Base-by-base conservation (phyloP, 2,329 filamentous ascomycete genomes). In the Dactylellina drechsleri region DNA sequence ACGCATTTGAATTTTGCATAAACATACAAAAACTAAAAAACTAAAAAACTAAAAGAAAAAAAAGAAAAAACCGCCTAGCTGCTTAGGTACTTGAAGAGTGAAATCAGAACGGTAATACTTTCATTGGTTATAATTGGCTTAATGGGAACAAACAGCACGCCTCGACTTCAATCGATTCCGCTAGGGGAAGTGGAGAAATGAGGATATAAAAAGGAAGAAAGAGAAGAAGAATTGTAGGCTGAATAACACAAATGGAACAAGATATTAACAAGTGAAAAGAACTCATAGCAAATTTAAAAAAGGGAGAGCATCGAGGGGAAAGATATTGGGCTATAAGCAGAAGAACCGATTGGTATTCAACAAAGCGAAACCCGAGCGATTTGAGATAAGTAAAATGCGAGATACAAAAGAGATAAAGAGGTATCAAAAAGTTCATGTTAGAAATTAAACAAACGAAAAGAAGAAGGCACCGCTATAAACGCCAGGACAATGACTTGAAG, bases 81-180 rank as follows among this genome's bases (percentile, higher is more conserved):
- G 20, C 23, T 18, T 36, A 36, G 31, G 31, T 36, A 36, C 31
- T 36, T 36, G 31, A 36, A 36, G 6, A 4, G 18, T 43, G 13
- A 49, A 18, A 16, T 49, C 13, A 60, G 13, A 60, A 36, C 10
- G 16, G 45, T 50, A 31, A 50, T 60, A 50, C 31, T 70, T 61
- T 60, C 23, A 12, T 41, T 52, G 10, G 31, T 36, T 36, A 36
- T 36, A 36, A 36, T 5, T 36, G 5, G 31, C 31, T 36, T 36
- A 36, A 36, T 36, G 31, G 6, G 31, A 36, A 36, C 31, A 36
- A 36, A 36, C 31, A 36, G 31, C 6, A 36, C 4, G 80, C 81
- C 54, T 77, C 84, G 31, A 83, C 78, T 13, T 80, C 82, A 20
- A 81, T 81, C 61, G 62, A 80, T 74, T 76, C 80, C 78, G 31